Conservation (phyloP, 2,329 filamentous ascomycete species). For the Aspergillus sp. region DNA sequence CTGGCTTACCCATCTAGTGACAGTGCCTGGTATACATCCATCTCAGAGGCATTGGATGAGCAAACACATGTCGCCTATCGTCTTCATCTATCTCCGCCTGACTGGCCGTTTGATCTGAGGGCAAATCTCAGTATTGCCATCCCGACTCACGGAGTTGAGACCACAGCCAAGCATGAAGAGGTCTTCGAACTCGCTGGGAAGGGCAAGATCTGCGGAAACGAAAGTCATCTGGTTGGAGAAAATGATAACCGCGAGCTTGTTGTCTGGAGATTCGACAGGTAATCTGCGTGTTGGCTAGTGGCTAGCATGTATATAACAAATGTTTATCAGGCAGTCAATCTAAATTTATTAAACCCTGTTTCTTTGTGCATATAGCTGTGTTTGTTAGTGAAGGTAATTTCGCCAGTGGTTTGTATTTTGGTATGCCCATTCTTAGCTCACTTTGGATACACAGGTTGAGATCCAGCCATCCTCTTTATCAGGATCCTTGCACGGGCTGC, state of each 20-base stretch:
- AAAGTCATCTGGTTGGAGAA: conserved; percentile 56
- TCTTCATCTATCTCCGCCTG: conserved; percentile 25
- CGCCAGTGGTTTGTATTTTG: no score
- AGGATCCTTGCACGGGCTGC: no score
- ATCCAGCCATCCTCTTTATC: no score
- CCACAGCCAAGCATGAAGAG: conserved; percentile 23
- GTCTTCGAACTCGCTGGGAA: conserved; percentile 45
- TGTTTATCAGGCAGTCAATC: no score
- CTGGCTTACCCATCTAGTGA: conserved; percentile 13
- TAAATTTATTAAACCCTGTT: no score
- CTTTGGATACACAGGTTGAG: no score
- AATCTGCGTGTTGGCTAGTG: background rate
- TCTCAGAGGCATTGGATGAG: conserved; percentile 29
- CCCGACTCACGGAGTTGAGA: conserved; percentile 8
- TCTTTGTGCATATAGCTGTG: no score
- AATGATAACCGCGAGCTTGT: conserved; percentile 45
- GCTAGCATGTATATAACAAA: no score
- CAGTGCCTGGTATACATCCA: conserved; percentile 28
- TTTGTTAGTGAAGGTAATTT: no score
- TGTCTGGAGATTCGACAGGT: conserved; percentile 44
- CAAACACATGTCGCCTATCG: conserved; percentile 26
- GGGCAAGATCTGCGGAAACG: conserved; percentile 51
- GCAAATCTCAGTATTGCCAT: conserved; percentile 25
- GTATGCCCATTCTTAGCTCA: no score
- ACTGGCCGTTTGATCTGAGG: conserved; percentile 18